phyloP scores from a whole-genome alignment of 495 filamentous ascomycete species.

The Trichoderma orchidacearum region DNA sequence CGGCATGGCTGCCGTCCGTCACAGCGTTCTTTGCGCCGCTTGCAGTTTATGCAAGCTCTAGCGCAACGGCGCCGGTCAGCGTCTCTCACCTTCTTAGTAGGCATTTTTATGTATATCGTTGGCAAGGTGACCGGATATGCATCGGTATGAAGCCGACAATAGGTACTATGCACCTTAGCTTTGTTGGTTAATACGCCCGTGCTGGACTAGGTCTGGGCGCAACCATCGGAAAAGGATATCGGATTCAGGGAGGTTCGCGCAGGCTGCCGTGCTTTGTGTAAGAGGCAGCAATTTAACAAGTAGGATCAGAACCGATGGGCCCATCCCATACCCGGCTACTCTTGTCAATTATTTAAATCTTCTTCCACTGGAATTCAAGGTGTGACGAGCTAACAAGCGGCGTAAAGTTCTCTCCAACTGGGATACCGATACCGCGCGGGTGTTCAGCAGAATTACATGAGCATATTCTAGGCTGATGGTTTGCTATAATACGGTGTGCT shows the following conservation, averaged over 20 bases:
- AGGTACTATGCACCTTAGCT: neutral
- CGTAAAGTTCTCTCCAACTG: no score
- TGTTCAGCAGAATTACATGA: neutral
- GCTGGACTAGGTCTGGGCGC: no score
- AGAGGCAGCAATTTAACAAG: no score
- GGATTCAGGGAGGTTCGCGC: no score
- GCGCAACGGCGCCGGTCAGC: neutral
- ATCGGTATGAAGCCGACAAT: neutral
- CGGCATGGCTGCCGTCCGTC: slow-evolving; percentile 2
- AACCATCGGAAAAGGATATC: no score
- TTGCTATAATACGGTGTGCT: no score
- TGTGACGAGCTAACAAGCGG: no score
- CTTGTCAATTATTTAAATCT: neutral
- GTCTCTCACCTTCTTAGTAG: neutral
- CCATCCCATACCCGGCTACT: neutral
- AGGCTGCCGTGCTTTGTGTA: no score
- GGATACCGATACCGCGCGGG: neutral
- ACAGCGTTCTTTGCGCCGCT: slow-evolving; percentile 2
- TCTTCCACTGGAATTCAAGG: no score
- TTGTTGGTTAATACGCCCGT: no score
- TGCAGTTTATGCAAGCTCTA: slow-evolving; percentile 1
- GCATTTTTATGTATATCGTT: neutral
- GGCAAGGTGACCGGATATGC: neutral
- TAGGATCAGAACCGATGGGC: neutral
- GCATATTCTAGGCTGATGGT: no score